A percentile compares a stretch with the other conserved stretches of the same genome.
Evolutionary conservation across 371 early-diverging fungal genomes (phyloP).

Genomic region (Saksenaea vasiformis): DNA sequence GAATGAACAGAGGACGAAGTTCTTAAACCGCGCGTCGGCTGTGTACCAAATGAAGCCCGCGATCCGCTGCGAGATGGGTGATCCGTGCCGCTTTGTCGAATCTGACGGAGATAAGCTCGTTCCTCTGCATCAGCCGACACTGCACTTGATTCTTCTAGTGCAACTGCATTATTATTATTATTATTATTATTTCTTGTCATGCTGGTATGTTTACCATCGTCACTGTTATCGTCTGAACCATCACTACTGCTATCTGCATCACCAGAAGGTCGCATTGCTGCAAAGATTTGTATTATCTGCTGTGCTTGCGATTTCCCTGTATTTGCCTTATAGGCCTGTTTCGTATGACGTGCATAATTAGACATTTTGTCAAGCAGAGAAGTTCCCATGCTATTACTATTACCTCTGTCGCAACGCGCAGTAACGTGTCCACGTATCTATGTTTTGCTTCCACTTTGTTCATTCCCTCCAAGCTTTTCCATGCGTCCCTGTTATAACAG

Average conservation of each 20-base stretch:
- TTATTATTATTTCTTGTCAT: background rate
- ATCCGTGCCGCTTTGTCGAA: background rate
- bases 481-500: conserved; percentile 27
- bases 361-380: background rate
- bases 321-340: conserved; percentile 18
- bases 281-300: conserved; percentile 42
- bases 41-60: background rate
- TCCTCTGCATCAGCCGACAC: conserved; percentile 35
- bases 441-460: conserved; percentile 22
- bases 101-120: conserved; percentile 19
- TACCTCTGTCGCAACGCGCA: conserved; percentile 25
- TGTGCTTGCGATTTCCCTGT: conserved; percentile 20
- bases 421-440: conserved; percentile 28
- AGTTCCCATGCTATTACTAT: background rate
- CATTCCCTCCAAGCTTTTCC: conserved; percentile 33
- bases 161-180: background rate
- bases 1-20: background rate
- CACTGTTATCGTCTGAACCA: conserved; percentile 8
- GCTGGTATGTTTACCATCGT: background rate
- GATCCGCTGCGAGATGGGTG: background rate
- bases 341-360: too few species aligned
- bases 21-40: background rate
- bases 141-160: conserved; percentile 12
- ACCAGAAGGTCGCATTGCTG: conserved; percentile 35
- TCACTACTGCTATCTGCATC: conserved; percentile 21